Evolutionary conservation across 2,329 filamentous ascomycete genomes (phyloP), one percentile per base, ranked within the genome.

Genomic region (Macroventuria anomochaeta): DNA sequence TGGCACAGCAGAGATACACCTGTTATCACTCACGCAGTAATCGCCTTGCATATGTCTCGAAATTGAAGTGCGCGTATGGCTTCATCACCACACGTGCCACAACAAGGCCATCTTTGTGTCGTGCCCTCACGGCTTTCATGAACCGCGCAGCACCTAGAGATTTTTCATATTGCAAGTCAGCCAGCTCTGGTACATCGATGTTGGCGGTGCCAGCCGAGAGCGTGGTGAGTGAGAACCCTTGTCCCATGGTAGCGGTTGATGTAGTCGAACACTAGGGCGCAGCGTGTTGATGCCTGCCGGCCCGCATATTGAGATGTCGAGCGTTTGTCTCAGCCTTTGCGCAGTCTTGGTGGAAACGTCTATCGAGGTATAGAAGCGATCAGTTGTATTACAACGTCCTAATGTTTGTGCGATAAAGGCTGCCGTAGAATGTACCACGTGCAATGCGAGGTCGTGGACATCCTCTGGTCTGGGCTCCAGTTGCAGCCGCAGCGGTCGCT

Each of bases 21-120:
- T n/a, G 13, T 11, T n/a, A 18, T 5, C 8, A 76, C 86, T 72
- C 77, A 93, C 91, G 81, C 54, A 88, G 83, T 34, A 97, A 88
- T 61, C 85, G 84, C 68, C 85, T 85, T 68, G 89, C 88, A 77
- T 96, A 96, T 59, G 86, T 80, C 59, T 89, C 87, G 59, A 97
- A 83, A 57, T 90, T 85, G 78, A 96, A 88, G 59, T 87, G 86
- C 21, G 88, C 83, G 71, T 92, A 96, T 3, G 93, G 92, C 76
- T 99, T 99, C 75, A 96, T 90, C 52, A 96, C 88, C 25, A 96
- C 89, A 77, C 97, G 97, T 71, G 96, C 92, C 50, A 97, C 87
- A 15, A 96, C 93, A 33, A 97, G 82, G 49, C 95, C 93, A 80
- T 96, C 90, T 67, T 89, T 89, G 72, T 96, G 91, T 42, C 92